Evolutionary conservation across 1,139 yeast genomes (phyloP).

Genomic region (Yamadazyma trypodendri): DNA sequence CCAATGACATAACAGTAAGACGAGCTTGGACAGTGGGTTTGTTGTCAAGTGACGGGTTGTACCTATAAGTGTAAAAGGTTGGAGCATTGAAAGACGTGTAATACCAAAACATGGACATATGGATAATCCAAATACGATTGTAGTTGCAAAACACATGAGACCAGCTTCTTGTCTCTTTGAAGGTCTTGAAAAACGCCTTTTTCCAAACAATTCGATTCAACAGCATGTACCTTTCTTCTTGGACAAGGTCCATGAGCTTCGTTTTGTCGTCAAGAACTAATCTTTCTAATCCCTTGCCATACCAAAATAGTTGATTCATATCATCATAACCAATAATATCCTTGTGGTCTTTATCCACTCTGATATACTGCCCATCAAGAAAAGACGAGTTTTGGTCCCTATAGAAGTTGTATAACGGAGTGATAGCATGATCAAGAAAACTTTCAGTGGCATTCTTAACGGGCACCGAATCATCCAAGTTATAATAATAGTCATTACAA

Average conservation of each 20-base stretch:
- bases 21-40: conserved; percentile 48
- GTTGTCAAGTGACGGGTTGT: conserved; percentile 43
- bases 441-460: conserved; percentile 20
- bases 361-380: conserved; percentile 35
- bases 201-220: conserved; percentile 50
- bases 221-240: conserved; percentile 45
- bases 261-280: conserved; percentile 37
- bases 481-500: conserved; percentile 65
- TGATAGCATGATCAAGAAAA: conserved; percentile 66
- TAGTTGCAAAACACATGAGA: conserved; percentile 55
- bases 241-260: conserved; percentile 40
- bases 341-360: conserved; percentile 52
- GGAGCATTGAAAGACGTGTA: conserved; percentile 55
- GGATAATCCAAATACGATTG: conserved; percentile 63
- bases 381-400: conserved; percentile 52
- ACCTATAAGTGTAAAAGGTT: conserved; percentile 51
- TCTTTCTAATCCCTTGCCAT: conserved; percentile 46
- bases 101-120: conserved; percentile 58
- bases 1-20: conserved; percentile 49
- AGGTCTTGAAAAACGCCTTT: conserved; percentile 53
- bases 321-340: conserved; percentile 61
- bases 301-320: conserved; percentile 65
- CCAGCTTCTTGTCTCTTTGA: conserved; percentile 59
- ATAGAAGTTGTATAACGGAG: conserved; percentile 69
- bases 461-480: conserved; percentile 33